Conservation (phyloP, 192 early-diverging fungal genomes). For the Thoreauomyces humboldtii region DNA sequence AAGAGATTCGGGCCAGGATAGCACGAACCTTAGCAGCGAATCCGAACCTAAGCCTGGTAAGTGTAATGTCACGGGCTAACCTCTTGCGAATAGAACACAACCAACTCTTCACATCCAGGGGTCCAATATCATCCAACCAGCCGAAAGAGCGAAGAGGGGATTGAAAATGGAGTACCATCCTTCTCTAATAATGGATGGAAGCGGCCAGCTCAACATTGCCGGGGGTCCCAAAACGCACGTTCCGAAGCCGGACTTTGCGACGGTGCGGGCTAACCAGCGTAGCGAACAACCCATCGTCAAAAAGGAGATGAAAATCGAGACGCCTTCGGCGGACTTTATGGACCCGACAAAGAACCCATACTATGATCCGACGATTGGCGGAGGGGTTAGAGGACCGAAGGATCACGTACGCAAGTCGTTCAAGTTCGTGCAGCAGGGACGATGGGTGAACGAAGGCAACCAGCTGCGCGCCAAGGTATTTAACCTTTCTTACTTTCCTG, state of each 20-base stretch:
- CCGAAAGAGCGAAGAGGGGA: slow-evolving; percentile 25
- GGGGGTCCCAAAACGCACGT: slow-evolving; percentile 53
- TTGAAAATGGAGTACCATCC: slow-evolving; percentile 46
- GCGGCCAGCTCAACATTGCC: slow-evolving; percentile 38
- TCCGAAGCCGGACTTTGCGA: slow-evolving; percentile 59
- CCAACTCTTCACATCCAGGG: not conserved
- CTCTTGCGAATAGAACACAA: not conserved
- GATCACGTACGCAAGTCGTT: slow-evolving; percentile 47
- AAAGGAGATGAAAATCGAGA: slow-evolving; percentile 54
- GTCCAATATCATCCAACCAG: not conserved
- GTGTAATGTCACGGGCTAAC: not conserved
- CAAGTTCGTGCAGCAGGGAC: slow-evolving; percentile 79
- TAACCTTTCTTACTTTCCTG: slow-evolving; percentile 33
- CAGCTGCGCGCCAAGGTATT: slow-evolving; percentile 70
- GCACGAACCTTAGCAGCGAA: slow-evolving; percentile 4
- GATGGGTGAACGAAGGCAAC: slow-evolving; percentile 78
- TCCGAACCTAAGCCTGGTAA: not conserved
- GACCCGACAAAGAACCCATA: slow-evolving; percentile 87
- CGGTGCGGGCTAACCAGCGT: slow-evolving; percentile 70
- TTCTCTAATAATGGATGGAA: slow-evolving; percentile 26
- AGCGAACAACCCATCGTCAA: slow-evolving; percentile 32
- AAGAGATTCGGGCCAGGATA: slow-evolving; percentile 38
- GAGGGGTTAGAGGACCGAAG: slow-evolving; percentile 39
- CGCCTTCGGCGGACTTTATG: slow-evolving; percentile 41
- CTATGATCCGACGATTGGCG: slow-evolving; percentile 68